Evolutionary conservation across 78 protist genomes (phyloP), one percentile per base, ranked within the genome.

Genomic region (Monosiga brevicollis): DNA sequence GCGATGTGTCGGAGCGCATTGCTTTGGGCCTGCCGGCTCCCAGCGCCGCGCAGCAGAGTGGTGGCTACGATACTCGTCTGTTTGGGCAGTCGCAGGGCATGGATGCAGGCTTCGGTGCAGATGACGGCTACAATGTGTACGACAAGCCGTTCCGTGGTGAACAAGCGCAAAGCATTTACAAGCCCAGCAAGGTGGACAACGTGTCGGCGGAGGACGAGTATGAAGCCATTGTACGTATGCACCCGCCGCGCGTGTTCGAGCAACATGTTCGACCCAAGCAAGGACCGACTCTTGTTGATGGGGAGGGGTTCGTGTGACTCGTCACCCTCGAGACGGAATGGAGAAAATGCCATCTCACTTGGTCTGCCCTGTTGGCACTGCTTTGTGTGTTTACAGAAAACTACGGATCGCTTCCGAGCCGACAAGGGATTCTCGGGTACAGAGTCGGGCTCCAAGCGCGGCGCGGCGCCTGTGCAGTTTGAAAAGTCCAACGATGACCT

Each of bases 1-100:
- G 98, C 49, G 98, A 96, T 88, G 80, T 94, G 38, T 71, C 89
- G 40, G 98, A 96, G 86, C 55, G 83, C 73, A 88, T 94, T 80
- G 98, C 97, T 25, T 87, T 96, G 26, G 97, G 97, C 9, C 91
- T 81, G 25, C 86, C 85, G 34, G 37, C n/a, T n/a, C 36, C 87
- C n/a, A 77, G 78, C 54, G 88, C 55, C 62, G 55, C n/a, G 29
- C 15, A 20, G 55, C 1, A 2, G 76, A 87, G 55, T 32, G 98
- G 92, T 25, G 40, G 80, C 73, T 94, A 87, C 75, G 99, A 96
- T 77, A 93, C 88, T 84, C 90, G 99, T 10, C 90, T 96, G 70
- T 95, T 95, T 87, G 93, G 93, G 83, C 97, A 78, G 73, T 1
- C 40, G 38, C 11, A 20, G 42, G 87, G 83, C 35, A 0, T 78